Conservation (phyloP, 2,329 filamentous ascomycete genomes). For the Endoconidiophora polonica region DNA sequence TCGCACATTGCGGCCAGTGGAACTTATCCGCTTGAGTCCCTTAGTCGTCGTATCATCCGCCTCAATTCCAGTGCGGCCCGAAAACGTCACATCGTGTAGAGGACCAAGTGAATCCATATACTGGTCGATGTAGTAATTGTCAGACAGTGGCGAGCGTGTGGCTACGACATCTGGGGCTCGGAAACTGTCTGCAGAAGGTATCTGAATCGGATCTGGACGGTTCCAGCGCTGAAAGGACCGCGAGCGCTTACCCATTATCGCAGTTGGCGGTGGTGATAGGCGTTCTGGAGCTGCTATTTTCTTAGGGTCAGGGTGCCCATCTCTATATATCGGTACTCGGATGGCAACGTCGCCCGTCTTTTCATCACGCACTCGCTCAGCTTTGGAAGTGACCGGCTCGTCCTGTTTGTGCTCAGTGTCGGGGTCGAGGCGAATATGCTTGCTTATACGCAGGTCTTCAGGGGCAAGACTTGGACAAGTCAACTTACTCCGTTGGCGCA, state of each 20-base stretch:
- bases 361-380: no score
- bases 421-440: background rate
- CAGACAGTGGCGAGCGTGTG: background rate
- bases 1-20: background rate
- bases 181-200: background rate
- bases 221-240: background rate
- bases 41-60: background rate
- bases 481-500: background rate
- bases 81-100: no score
- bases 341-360: background rate
- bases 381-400: no score
- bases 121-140: no score
- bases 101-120: no score
- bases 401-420: background rate
- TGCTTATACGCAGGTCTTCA: constrained; percentile 7
- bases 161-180: background rate
- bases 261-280: background rate
- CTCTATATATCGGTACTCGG: background rate
- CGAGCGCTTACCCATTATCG: background rate
- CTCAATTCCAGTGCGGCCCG: no score
- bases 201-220: background rate
- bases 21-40: background rate
- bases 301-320: background rate
- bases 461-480: constrained; percentile 6
- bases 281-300: background rate